A percentile compares a stretch with the other conserved stretches of the same genome.
phyloP scores from a whole-genome alignment of 257 asterid genomes.

The Solanum microdontum region DNA sequence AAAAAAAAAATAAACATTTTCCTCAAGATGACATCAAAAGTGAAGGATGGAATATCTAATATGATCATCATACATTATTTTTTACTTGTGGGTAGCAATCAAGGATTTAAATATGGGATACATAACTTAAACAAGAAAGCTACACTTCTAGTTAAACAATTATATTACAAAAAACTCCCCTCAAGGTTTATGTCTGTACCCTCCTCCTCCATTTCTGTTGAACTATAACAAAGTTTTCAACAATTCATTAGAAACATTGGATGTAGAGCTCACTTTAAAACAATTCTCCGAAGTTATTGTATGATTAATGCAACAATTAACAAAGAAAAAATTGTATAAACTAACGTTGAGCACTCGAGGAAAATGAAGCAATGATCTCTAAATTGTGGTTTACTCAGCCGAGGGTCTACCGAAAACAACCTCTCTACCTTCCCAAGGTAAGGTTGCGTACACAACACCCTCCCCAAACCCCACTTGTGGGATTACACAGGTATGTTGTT shows the following conservation, averaged over 20 bases:
- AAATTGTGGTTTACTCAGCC: background rate
- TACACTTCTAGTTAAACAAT: background rate
- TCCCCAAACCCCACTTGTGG: background rate
- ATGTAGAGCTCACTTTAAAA: background rate
- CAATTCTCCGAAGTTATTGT: background rate
- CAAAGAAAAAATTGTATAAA: background rate
- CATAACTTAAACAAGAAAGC: background rate
- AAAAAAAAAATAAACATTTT: background rate
- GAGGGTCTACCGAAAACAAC: background rate
- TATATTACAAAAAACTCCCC: background rate
- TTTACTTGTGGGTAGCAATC: background rate
- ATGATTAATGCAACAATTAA: background rate
- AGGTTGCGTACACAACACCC: background rate
- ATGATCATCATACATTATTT: background rate
- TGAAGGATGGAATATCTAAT: background rate
- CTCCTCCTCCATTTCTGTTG: background rate
- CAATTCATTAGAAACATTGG: background rate
- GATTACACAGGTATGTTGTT: background rate
- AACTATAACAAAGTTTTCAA: background rate
- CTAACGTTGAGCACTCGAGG: background rate
- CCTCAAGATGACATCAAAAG: background rate
- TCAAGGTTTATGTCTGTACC: background rate
- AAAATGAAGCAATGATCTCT: background rate
- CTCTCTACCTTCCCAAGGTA: background rate
- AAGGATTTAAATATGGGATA: background rate